Base-by-base conservation (phyloP, 176 grass and related monocot species). In the Musa acuminata region DNA sequence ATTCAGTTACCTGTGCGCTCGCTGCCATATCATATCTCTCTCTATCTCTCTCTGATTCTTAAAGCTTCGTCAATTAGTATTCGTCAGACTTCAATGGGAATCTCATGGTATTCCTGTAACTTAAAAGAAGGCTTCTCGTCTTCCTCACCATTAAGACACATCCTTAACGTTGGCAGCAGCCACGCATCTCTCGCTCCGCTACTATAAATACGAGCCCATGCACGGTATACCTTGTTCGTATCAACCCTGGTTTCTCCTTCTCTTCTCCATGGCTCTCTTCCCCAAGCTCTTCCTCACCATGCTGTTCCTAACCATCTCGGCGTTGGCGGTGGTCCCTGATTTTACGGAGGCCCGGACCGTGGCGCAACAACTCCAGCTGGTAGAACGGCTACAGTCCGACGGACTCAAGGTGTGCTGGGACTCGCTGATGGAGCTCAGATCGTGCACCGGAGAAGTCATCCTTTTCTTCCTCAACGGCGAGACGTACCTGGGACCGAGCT, bases 391-490 rank as follows among this genome's bases (percentile, higher is more conserved):
- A 35, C 66, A 69, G 66, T 35, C 66, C 16, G 67, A 69, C 67
- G 67, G 16, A 0, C 13, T 50, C 35, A 48, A 17, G 67, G 35
- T n/a, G 35, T 74, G 72, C 53, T 74, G 53, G 72, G 26, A 58
- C 8, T 54, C 72, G 51, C 53, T 74, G 72, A 54, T 74, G 53
- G 72, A 74, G 53, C 72, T 74, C 14, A 20, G 54, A 13, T 74
- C 72, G 2, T 74, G 72, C 72, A 74, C 13, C 53, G 53, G 26
- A 7, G 72, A 74, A 10, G 54, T 74, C 53, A 19, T 74, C 24
- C 72, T 74, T 53, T 74, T 74, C 53, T 74, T 74, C 72, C 24
- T 74, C 24, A 74, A 74, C 52, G 72, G 72, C 22, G 72, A 74
- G 72, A 4, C 72, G 23, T 74, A 74, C 72, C 52, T 74, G 23